Evolutionary conservation across 352 stramenopile species (phyloP).

Genomic region (Pythium phragmiticola): DNA sequence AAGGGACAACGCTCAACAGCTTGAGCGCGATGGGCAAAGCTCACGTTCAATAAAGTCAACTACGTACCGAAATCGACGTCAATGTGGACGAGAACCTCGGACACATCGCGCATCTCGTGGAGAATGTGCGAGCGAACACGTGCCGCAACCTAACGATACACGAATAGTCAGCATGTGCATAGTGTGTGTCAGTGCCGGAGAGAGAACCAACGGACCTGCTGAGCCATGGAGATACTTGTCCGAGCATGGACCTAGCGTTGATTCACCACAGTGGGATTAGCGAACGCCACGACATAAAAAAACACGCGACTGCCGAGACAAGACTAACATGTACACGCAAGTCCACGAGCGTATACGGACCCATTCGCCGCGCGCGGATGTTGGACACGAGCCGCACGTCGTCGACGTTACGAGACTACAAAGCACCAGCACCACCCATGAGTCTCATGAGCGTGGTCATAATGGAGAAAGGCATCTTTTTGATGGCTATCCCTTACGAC

Average conservation of each 20-base stretch:
- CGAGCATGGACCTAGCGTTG: constrained; percentile 54
- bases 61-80: constrained; percentile 67
- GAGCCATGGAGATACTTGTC: constrained; percentile 83
- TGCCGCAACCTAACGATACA: constrained; percentile 46
- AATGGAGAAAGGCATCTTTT: too few relatives aligned
- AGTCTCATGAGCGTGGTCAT: too few relatives aligned
- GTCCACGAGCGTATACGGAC: constrained; percentile 85
- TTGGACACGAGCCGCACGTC: constrained; percentile 79
- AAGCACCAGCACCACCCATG: too few relatives aligned
- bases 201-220: constrained; percentile 43
- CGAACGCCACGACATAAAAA: background rate
- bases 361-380: constrained; percentile 84
- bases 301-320: background rate
- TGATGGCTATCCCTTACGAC: constrained; percentile 36
- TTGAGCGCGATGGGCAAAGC: too few relatives aligned
- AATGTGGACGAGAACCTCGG: constrained; percentile 86
- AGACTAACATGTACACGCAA: constrained; percentile 76
- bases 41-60: too few relatives aligned
- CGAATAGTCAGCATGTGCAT: background rate
- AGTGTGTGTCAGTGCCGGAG: background rate
- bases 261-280: background rate
- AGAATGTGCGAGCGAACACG: constrained; percentile 73
- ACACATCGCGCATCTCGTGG: constrained; percentile 69
- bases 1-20: background rate
- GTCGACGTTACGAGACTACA: constrained; percentile 71